Evolutionary conservation across 2,329 filamentous ascomycete species (phyloP).

Genomic region (Corinectria fuckeliana): DNA sequence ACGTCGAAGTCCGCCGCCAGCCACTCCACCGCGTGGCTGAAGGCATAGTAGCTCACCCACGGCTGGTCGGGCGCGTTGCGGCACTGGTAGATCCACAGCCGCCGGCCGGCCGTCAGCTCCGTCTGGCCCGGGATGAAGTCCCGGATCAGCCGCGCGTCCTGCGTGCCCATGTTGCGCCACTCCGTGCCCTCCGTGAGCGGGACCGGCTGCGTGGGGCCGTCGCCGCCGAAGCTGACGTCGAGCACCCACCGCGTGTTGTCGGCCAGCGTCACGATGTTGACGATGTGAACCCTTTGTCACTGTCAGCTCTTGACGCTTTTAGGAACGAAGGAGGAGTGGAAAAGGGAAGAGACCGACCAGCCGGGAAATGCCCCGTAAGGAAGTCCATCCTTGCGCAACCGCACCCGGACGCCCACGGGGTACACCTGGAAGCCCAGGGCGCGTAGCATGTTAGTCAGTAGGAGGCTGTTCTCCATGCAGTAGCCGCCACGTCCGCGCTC

Average conservation of each 20-base stretch:
- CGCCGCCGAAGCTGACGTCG: slow-evolving; percentile 71
- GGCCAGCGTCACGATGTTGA: slow-evolving; percentile 64
- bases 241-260: slow-evolving; percentile 57
- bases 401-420: slow-evolving; percentile 59
- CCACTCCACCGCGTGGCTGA: slow-evolving; percentile 68
- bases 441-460: slow-evolving; percentile 60
- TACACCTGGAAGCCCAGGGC: slow-evolving; percentile 62
- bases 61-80: slow-evolving; percentile 52
- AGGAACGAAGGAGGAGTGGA: slow-evolving; percentile 28
- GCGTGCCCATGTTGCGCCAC: slow-evolving; percentile 58
- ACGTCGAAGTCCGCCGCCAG: slow-evolving; percentile 65
- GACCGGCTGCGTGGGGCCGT: slow-evolving; percentile 64
- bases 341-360: slow-evolving; percentile 46
- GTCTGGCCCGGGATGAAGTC: slow-evolving; percentile 56
- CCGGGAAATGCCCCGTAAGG: slow-evolving; percentile 52
- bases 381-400: slow-evolving; percentile 47
- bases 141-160: slow-evolving; percentile 61
- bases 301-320: neutral
- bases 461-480: slow-evolving; percentile 64
- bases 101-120: slow-evolving; percentile 46
- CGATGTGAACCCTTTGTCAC: slow-evolving; percentile 57
- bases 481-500: slow-evolving; percentile 60
- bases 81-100: slow-evolving; percentile 70
- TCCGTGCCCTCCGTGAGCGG: slow-evolving; percentile 53
- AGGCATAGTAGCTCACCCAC: slow-evolving; percentile 70